Conservation (phyloP, 495 filamentous ascomycete species). For the Lentithecium fluviatile region DNA sequence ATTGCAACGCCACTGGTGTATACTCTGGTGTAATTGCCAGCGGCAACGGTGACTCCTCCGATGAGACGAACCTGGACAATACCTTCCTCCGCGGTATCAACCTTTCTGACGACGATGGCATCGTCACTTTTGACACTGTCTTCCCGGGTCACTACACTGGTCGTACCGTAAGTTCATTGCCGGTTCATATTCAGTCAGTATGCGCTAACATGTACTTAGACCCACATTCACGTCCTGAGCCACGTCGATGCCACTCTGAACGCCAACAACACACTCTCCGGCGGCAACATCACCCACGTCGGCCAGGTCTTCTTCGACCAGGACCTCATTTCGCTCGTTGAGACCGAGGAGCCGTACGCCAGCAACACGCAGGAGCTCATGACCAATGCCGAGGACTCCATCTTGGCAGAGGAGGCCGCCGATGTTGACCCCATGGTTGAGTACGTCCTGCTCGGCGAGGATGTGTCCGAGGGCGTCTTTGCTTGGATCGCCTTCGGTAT, state of each 20-base stretch:
- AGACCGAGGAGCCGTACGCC: constrained; percentile 54
- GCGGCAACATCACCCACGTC: constrained; percentile 55
- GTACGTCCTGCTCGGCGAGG: constrained; percentile 56
- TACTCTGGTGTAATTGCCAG: constrained; percentile 44
- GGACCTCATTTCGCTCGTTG: constrained; percentile 55
- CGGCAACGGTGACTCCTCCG: background rate
- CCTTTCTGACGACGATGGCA: constrained; percentile 50
- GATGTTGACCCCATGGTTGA: constrained; percentile 58
- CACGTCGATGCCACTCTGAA: constrained; percentile 19
- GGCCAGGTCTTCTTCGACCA: constrained; percentile 67
- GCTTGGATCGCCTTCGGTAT: constrained; percentile 59
- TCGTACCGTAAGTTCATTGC: background rate
- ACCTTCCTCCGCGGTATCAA: constrained; percentile 54
- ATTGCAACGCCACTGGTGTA: constrained; percentile 55
- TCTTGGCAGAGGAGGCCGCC: constrained; percentile 46
- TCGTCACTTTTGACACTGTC: constrained; percentile 51
- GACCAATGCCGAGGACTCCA: constrained; percentile 55
- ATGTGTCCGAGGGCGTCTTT: constrained; percentile 51
- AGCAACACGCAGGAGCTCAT: constrained; percentile 56
- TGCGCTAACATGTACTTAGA: constrained; percentile 39
- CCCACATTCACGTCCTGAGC: constrained; percentile 51
- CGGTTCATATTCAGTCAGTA: background rate
- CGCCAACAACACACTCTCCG: constrained; percentile 53
- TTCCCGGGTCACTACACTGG: constrained; percentile 54
- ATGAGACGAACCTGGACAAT: background rate